Evolutionary conservation across 2,329 filamentous ascomycete species (phyloP), one percentile per base, ranked within the genome.

Genomic region (Colletotrichum sansevieriae): DNA sequence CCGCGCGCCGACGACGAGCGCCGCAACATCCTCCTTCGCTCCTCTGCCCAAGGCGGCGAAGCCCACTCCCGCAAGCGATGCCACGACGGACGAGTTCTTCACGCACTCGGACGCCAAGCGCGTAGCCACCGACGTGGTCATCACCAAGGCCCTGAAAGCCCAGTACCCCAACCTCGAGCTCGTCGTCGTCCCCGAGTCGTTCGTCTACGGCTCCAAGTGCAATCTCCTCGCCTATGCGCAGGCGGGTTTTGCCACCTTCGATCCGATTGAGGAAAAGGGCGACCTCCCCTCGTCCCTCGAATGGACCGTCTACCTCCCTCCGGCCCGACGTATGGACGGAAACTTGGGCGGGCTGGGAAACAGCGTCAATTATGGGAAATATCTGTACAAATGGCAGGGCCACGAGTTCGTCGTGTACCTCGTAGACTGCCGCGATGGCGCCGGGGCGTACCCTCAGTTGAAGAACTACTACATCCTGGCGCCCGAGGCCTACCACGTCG

Each of bases 371-470:
- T 84, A 81, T 70, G 80, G 76, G 71, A 83, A 83, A 73, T 84
- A 81, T 70, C 60, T 79, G 22, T 84, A 83, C 74, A 74, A 73
- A 46, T 84, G 82, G 82, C 65, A 76, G n/a, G 76, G 68, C 39
- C 58, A 76, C 8, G 80, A 84, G 35, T 84, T 84, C 72, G 76
- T 83, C 63, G 67, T 85, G 51, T 85, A 84, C 72, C 55, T 82
- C 5, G 76, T 78, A 51, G 78, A 82, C 51, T 79, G 80, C 25
- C 79, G 81, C 39, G 82, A 85, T 55, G 82, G 82, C 1, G 54
- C 51, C 2, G 37, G 56, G 6, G 70, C 73, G 1, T 83, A 79
- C 65, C 76, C 78, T 0, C 15, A 56, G 1, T 37, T 75, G 4
- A 71, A 69, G 15, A 82, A 82, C 72, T 79, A 76, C 67, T 85